These are phyloP conservation scores for Gloeopeniophorella convolvens DNA, from an alignment of 768 basidiomycete genomes.

Conservation along the genomic window DNA sequence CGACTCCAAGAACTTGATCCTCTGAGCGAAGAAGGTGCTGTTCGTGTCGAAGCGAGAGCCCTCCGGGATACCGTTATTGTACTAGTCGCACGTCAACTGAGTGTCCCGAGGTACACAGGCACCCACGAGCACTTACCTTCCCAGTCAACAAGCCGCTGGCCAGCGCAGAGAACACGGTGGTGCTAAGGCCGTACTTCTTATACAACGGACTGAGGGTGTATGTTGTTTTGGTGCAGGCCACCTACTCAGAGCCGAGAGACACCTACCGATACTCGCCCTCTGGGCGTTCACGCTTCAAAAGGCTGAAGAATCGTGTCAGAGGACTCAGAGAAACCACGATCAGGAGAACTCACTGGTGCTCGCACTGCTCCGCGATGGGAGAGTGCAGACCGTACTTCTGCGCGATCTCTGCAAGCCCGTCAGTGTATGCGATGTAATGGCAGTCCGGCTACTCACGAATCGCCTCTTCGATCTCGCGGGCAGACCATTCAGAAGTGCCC, in stretches of 20 bases:
- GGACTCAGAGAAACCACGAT: not conserved
- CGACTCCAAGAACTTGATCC: constrained; percentile 36
- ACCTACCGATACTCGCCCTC: constrained; percentile 43
- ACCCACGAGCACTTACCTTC: constrained; percentile 29
- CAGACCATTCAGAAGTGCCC: constrained; percentile 53
- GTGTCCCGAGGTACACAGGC: not conserved
- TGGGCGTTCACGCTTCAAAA: constrained; percentile 47
- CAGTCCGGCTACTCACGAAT: constrained; percentile 25
- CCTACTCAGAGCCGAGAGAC: too few species aligned
- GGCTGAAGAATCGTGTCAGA: constrained; percentile 26
- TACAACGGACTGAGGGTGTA: constrained; percentile 29
- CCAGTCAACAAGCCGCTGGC: constrained; percentile 51
- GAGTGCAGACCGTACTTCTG: constrained; percentile 42
- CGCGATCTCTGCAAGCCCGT: constrained; percentile 35
- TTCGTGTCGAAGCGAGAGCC: constrained; percentile 47
- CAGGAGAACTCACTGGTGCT: constrained; percentile 31
- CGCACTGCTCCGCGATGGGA: constrained; percentile 48
- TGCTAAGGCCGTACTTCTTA: constrained; percentile 40
- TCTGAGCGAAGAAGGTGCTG: constrained; percentile 39
- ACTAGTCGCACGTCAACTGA: constrained; percentile 24
- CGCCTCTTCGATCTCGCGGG: constrained; percentile 42
- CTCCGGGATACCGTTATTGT: constrained; percentile 45
- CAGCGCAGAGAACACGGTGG: constrained; percentile 51
- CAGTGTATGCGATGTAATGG: not conserved
- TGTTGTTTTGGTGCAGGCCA: not conserved